These are phyloP conservation scores for Naganishia sp. DNA, from an alignment of 1,284 basidiomycete genomes.

Conservation along the genomic window DNA sequence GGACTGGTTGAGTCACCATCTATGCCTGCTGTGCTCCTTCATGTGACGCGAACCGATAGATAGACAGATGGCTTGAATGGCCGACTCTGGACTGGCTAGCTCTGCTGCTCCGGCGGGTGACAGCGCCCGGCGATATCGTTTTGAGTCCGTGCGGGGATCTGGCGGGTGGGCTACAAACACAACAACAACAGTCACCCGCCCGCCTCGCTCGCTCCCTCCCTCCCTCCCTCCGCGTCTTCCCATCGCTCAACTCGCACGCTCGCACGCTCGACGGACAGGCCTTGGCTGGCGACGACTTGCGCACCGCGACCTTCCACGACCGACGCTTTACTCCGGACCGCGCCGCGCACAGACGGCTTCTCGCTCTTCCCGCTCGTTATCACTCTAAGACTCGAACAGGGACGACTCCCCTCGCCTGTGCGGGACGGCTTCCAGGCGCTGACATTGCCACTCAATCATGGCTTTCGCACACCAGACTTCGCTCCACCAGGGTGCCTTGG, in stretches of 20 bases:
- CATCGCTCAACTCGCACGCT: background rate
- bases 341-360: no score
- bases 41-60: slow-evolving; percentile 2
- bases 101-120: background rate
- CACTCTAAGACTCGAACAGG: no score
- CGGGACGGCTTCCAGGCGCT: no score
- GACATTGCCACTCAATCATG: background rate
- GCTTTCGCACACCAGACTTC: slow-evolving; percentile 18
- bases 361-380: no score
- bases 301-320: no score
- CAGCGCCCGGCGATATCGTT: background rate
- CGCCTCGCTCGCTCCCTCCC: background rate
- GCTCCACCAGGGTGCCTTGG: slow-evolving; percentile 5
- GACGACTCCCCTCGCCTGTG: no score
- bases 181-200: slow-evolving; percentile 2
- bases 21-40: background rate
- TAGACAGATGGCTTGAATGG: no score
- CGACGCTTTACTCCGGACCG: no score
- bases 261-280: no score
- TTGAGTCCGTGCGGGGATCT: background rate
- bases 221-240: background rate
- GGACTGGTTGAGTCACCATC: no score
- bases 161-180: background rate
- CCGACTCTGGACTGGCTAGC: background rate
- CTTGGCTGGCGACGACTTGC: no score